Evolutionary conservation across 345 rosid genomes (phyloP).

Genomic region (Sonneratia alba): DNA sequence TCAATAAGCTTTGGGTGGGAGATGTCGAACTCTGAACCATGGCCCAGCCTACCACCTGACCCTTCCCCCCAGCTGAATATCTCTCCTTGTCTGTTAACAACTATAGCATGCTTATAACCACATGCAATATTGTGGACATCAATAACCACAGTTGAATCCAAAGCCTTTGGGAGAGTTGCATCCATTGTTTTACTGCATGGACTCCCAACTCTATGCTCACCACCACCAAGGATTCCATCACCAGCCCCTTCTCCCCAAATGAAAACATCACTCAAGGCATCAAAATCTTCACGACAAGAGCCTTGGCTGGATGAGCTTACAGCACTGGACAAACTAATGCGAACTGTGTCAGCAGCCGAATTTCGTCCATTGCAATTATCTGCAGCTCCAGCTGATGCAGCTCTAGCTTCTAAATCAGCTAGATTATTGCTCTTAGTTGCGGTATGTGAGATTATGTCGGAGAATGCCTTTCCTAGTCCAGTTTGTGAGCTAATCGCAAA

Average conservation of each 20-base stretch:
- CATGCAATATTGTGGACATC: constrained; percentile 72
- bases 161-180: constrained; percentile 61
- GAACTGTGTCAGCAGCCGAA: constrained; percentile 48
- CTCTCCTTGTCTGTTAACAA: constrained; percentile 73
- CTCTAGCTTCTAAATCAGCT: constrained; percentile 30
- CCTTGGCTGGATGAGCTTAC: constrained; percentile 86
- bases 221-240: constrained; percentile 51
- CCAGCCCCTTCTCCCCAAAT: constrained; percentile 83
- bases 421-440: constrained; percentile 31
- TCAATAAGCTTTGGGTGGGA: constrained; percentile 57
- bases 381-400: constrained; percentile 17
- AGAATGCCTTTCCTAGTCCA: constrained; percentile 60
- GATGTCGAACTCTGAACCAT: constrained; percentile 49
- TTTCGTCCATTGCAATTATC: constrained; percentile 46
- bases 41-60: constrained; percentile 83
- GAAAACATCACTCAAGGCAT: constrained; percentile 80
- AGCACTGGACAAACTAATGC: constrained; percentile 75
- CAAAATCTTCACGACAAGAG: constrained; percentile 65
- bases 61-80: constrained; percentile 93
- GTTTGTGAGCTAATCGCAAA: constrained; percentile 31
- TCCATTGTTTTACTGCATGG: constrained; percentile 29
- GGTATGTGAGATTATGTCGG: constrained; percentile 61
- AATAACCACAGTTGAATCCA: constrained; percentile 60
- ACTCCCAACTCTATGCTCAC: constrained; percentile 23
- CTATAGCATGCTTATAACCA: constrained; percentile 75